phyloP scores from a whole-genome alignment of 768 basidiomycete genomes.

The Amanita brunnescens region DNA sequence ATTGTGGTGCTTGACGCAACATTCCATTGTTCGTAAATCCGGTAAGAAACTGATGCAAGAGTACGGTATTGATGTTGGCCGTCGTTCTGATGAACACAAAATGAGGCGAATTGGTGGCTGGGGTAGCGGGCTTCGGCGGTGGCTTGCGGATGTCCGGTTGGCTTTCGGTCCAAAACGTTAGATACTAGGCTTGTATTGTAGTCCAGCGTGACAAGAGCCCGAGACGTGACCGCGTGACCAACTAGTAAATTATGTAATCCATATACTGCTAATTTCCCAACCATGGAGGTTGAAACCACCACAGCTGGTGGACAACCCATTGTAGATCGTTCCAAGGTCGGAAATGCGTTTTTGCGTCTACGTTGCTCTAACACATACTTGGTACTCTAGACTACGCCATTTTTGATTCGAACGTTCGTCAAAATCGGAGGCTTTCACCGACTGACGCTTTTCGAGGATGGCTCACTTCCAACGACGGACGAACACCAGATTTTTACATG shows the following conservation, averaged over 20 bases:
- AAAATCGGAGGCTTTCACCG: conserved; percentile 77
- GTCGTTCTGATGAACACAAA: not conserved
- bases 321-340: conserved; percentile 53
- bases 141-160: no score
- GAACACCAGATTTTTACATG: conserved; percentile 81
- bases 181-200: not conserved
- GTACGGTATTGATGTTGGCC: conserved; percentile 31
- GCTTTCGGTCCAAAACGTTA: no score
- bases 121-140: no score
- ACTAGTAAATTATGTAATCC: no score
- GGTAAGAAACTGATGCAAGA: no score
- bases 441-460: conserved; percentile 67
- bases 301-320: conserved; percentile 37
- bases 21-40: no score
- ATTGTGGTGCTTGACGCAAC: no score
- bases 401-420: conserved; percentile 74
- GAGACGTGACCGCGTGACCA: no score
- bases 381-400: conserved; percentile 50
- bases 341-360: not conserved
- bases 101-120: not conserved
- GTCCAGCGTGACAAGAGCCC: no score
- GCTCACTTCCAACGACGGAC: conserved; percentile 65
- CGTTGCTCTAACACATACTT: not conserved
- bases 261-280: not conserved
- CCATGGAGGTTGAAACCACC: conserved; percentile 30